Conservation (phyloP, 306 rosid genomes). For the Gastrolobium bilobum region DNA sequence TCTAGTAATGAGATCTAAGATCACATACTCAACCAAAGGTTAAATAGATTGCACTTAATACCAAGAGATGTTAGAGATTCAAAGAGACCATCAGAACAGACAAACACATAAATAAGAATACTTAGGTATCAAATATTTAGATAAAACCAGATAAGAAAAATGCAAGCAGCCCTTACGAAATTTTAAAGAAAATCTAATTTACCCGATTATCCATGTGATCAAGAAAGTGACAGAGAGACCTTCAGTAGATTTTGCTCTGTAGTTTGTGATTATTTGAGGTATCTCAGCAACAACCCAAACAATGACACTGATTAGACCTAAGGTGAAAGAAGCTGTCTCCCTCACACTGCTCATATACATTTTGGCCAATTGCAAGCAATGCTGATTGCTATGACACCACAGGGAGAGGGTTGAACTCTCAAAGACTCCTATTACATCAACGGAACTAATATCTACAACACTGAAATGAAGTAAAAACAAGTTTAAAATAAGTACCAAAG, state of each 20-base stretch:
- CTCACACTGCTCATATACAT: conserved; percentile 50
- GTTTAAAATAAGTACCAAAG: neutral
- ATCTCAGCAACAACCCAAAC: conserved; percentile 90
- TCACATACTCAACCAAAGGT: conserved; percentile 24
- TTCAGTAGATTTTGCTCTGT: conserved; percentile 68
- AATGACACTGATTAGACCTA: conserved; percentile 73
- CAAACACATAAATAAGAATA: conserved; percentile 1
- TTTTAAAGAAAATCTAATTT: conserved; percentile 9
- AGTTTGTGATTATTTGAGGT: conserved; percentile 84
- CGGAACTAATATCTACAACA: conserved; percentile 28
- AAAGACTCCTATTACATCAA: conserved; percentile 50
- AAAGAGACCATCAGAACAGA: conserved; percentile 27
- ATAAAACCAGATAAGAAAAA: conserved; percentile 2
- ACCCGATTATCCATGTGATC: conserved; percentile 88
- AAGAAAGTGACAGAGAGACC: conserved; percentile 83
- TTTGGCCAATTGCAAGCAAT: conserved; percentile 62
- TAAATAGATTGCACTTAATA: neutral
- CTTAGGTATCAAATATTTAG: neutral
- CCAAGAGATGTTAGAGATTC: conserved; percentile 27
- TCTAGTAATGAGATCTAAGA: conserved; percentile 24
- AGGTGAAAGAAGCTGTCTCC: conserved; percentile 66
- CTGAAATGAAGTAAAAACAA: conserved; percentile 21
- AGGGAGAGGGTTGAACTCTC: conserved; percentile 43
- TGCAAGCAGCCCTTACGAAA: neutral
- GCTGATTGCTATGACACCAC: conserved; percentile 52